Base-by-base conservation (phyloP, 768 basidiomycete genomes). In the Pulveroboletus sp. region DNA sequence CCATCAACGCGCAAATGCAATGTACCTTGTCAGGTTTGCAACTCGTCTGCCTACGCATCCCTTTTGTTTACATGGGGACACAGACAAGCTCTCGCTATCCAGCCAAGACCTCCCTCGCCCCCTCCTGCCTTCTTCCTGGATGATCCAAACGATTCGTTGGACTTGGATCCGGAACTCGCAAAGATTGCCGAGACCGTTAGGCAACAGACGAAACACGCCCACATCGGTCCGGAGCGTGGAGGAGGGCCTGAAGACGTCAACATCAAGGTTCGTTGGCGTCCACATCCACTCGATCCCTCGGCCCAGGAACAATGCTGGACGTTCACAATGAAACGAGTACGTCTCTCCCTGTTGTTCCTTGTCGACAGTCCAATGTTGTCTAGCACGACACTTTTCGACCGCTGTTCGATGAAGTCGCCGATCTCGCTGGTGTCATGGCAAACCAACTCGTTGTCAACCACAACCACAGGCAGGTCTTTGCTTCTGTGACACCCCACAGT, bases 361-460 rank as follows among this genome's bases (percentile, higher is more conserved):
- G 24, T 36, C 24, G 17, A 17, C 7, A 10, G 27, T 37, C 32
- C 14, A 27, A 49, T 12, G 9, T 27, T 16, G 5, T 51, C 13
- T 49, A 91, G 89, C 75, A 75, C 34, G 84, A 87, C 48, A 76
- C 76, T 29, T 85, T 91, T 59, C 75, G 75, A 20, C 72, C 72
- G 2, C 62, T 90, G 2, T 88, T 87, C 42, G 82, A 86, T 34
- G 80, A 76, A 34, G 68, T 77, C 3, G 85, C 88, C 7, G 84
- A 89, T 44, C 72, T 82, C 31, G 81, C 78, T 2, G 64, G 64
- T 17, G 71, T 88, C 12, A 70, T 75, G 17, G 56, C 62, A 3
- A 71, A 76, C 16, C 75, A 75, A 47, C 67, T 92, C 1, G 71
- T 89, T 25, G 69, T 92, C 52, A 82, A 69, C 8, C 79, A 82